Percentiles rank a stretch among this genome's conserved stretches.
These are phyloP conservation scores for Penicillium soppii DNA, from an alignment of 495 filamentous ascomycete species.

Conservation along the genomic window DNA sequence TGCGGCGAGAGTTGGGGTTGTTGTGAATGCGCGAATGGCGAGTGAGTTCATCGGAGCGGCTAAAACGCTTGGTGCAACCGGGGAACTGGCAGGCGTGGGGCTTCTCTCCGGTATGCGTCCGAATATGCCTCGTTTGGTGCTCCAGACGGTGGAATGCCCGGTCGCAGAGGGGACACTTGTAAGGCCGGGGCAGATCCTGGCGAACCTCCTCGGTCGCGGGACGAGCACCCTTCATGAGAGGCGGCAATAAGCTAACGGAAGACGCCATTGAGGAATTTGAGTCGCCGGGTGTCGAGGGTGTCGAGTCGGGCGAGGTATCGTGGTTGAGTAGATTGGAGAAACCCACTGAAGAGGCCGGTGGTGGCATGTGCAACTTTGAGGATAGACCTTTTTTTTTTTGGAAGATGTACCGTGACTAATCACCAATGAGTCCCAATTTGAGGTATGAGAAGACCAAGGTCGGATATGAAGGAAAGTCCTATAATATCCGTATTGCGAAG, in stretches of 20 bases:
- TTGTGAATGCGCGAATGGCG: conserved; percentile 97
- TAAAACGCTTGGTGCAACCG: conserved; percentile 97
- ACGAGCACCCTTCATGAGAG: conserved; percentile 63
- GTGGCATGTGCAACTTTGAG: conserved; percentile 66
- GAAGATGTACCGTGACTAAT: too few relatives aligned
- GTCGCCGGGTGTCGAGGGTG: conserved; percentile 26
- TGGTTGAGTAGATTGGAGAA: conserved; percentile 78
- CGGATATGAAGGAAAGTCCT: too few relatives aligned
- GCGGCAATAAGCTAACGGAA: conserved; percentile 65
- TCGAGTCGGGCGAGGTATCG: conserved; percentile 30
- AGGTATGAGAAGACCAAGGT: too few relatives aligned
- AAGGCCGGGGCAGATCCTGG: conserved; percentile 88
- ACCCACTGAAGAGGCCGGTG: conserved; percentile 68
- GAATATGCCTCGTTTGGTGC: conserved; percentile 96
- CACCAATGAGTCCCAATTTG: too few relatives aligned
- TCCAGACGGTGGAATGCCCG: conserved; percentile 98
- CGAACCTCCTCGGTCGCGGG: conserved; percentile 57
- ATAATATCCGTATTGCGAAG: too few relatives aligned
- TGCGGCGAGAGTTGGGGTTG: conserved; percentile 94
- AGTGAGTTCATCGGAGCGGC: conserved; percentile 93
- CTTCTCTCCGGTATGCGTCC: conserved; percentile 98
- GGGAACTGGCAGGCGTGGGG: conserved; percentile 93
- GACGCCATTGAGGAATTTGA: conserved; percentile 63
- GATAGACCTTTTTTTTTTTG: too few relatives aligned
- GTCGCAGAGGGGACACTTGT: conserved; percentile 98